Conservation (phyloP, 2,329 filamentous ascomycete species). For the Nigrospora osmanthi region DNA sequence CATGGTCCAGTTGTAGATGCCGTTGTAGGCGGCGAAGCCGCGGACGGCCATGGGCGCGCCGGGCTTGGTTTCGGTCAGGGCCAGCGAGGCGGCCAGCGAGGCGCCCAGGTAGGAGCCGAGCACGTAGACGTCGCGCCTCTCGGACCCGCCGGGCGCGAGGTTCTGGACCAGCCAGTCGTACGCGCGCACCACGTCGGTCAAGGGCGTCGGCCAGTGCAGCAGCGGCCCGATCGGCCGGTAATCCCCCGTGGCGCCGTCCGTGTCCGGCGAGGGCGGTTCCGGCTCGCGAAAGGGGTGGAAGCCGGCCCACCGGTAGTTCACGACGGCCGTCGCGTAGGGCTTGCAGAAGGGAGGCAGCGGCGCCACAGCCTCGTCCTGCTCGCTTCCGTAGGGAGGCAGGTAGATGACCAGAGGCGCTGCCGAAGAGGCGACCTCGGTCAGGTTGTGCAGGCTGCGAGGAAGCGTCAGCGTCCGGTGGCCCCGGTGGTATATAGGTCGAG, state of each 20-base stretch:
- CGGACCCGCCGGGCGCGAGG: conserved; percentile 26
- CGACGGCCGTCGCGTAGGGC: conserved; percentile 39
- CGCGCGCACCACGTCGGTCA: conserved; percentile 47
- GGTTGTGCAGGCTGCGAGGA: conserved; percentile 38
- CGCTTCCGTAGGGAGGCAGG: conserved; percentile 39
- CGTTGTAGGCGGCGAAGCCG: conserved; percentile 49
- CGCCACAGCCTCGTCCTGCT: conserved; percentile 11
- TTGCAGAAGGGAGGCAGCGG: conserved; percentile 20
- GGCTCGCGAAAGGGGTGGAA: conserved; percentile 1
- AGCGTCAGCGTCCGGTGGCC: background rate
- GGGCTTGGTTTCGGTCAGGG: conserved; percentile 45
- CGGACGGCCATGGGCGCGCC: conserved; percentile 37
- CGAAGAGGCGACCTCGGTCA: conserved; percentile 24
- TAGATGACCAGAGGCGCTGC: conserved; percentile 47
- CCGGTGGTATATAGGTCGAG: no score
- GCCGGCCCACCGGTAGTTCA: conserved; percentile 52
- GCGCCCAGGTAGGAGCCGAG: conserved; percentile 53
- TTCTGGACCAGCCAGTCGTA: conserved; percentile 44
- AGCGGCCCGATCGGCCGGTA: conserved; percentile 8
- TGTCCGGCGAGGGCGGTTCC: background rate
- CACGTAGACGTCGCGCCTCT: conserved; percentile 35
- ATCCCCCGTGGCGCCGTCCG: background rate
- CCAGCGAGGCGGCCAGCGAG: conserved; percentile 46
- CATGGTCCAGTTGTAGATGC: conserved; percentile 58
- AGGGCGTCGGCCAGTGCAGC: conserved; percentile 44